These are phyloP conservation scores for Aspergillus oerlinghausenensis DNA, from an alignment of 2,329 filamentous ascomycete genomes.

Conservation along the genomic window DNA sequence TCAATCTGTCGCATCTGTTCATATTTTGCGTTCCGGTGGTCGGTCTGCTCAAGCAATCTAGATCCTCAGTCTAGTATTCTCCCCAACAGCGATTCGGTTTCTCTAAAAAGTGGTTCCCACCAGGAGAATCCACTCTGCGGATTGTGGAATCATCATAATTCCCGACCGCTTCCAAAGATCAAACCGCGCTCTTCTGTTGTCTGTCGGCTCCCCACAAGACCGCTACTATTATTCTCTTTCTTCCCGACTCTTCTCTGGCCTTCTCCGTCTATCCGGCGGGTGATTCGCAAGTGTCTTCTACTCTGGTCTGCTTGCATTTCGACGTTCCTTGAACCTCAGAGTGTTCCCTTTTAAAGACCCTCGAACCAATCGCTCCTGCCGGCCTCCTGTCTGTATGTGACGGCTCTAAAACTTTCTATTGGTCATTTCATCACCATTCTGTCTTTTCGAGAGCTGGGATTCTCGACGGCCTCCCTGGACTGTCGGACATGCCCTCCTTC, in stretches of 20 bases:
- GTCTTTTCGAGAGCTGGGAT: not conserved
- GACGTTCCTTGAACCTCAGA: not conserved
- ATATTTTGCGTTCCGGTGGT: not conserved
- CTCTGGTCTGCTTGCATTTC: not conserved
- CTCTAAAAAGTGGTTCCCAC: not conserved
- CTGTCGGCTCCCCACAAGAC: constrained; percentile 3
- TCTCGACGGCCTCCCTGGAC: not conserved
- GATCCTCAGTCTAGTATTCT: not conserved
- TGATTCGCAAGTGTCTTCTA: not conserved
- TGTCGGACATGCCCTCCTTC: constrained; percentile 26
- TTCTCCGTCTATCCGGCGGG: not conserved
- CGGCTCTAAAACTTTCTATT: not conserved
- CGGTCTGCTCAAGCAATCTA: not conserved
- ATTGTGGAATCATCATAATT: not conserved
- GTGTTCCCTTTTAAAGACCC: not conserved
- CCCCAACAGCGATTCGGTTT: not conserved
- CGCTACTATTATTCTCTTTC: not conserved
- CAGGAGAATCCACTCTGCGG: not conserved
- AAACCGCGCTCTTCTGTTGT: not conserved
- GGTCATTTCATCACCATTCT: not conserved
- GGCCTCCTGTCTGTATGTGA: not conserved
- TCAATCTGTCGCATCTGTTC: not conserved
- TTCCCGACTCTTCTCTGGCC: not conserved
- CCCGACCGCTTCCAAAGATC: not conserved
- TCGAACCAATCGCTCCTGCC: not conserved